Percentiles rank a stretch among this genome's conserved stretches.
phyloP scores from a whole-genome alignment of 495 filamentous ascomycete genomes.

The Penicillium lagena region DNA sequence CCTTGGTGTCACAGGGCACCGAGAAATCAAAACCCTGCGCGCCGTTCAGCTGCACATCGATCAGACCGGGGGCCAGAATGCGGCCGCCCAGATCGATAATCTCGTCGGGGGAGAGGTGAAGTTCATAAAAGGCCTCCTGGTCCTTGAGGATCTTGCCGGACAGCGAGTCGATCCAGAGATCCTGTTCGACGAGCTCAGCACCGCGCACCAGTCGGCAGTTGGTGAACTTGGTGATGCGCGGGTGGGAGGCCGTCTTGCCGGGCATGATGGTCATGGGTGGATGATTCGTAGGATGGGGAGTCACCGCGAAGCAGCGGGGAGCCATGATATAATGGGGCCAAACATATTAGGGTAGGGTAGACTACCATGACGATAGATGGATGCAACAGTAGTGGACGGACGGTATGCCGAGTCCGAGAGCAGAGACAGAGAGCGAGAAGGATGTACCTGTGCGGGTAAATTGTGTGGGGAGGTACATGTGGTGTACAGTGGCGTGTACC shows the following conservation, averaged over 20 bases:
- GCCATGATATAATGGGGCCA: background rate
- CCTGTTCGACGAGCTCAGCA: conserved; percentile 56
- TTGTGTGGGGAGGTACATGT: no score
- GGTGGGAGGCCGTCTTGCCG: conserved; percentile 27
- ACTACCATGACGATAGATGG: no score
- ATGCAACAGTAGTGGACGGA: no score
- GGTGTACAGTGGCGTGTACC: no score
- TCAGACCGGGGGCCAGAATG: conserved; percentile 73
- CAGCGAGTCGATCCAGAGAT: conserved; percentile 71
- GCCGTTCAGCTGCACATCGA: conserved; percentile 83
- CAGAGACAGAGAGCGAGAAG: no score
- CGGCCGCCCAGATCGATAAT: conserved; percentile 69
- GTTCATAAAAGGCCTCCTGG: conserved; percentile 69
- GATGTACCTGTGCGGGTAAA: no score
- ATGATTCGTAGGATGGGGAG: background rate
- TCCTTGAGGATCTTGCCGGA: conserved; percentile 71
- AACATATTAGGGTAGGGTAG: no score
- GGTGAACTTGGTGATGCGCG: conserved; percentile 72
- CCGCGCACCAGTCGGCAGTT: conserved; percentile 68
- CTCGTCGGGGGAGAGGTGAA: conserved; percentile 45
- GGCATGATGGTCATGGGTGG: conserved; percentile 20
- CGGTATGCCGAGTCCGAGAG: no score
- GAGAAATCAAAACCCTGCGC: conserved; percentile 85
- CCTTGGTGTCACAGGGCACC: conserved; percentile 54
- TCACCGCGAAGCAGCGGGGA: background rate